phyloP scores from a whole-genome alignment of 2,329 filamentous ascomycete genomes.

The Ophiostoma triangulosporum region DNA sequence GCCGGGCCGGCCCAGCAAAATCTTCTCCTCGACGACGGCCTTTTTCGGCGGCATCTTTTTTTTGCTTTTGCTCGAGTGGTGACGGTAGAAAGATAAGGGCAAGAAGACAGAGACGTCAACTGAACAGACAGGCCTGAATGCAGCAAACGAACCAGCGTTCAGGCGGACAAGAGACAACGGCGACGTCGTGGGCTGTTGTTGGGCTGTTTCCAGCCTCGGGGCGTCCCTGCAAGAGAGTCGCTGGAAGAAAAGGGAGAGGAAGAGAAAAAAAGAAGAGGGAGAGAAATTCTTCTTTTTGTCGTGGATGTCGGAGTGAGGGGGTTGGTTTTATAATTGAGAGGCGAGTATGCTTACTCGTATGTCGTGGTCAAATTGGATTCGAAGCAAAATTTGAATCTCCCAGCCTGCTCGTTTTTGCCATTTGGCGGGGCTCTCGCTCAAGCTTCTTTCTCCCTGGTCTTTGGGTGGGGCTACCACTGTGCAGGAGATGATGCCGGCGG shows the following conservation, averaged over 20 bases:
- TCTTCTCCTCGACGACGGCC: constrained; percentile 79
- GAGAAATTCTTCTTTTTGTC: not conserved
- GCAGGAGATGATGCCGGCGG: not conserved
- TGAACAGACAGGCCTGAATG: too few species aligned
- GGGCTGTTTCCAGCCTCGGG: constrained; percentile 11
- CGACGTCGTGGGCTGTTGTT: constrained; percentile 24
- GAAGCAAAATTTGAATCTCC: not conserved
- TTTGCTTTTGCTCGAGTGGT: constrained; percentile 35
- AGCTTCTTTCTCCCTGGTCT: not conserved
- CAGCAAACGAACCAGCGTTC: constrained; percentile 5
- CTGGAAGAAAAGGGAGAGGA: constrained; percentile 13
- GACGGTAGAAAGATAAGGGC: not conserved
- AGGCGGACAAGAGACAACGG: constrained; percentile 23
- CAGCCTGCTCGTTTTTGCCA: not conserved
- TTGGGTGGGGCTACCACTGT: not conserved
- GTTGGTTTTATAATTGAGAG: constrained; percentile 2
- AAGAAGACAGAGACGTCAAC: not conserved
- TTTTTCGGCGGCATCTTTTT: constrained; percentile 93
- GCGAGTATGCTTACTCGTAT: not conserved
- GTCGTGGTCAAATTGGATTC: not conserved
- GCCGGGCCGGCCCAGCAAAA: constrained; percentile 86
- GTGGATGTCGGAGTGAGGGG: not conserved
- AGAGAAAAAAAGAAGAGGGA: constrained; percentile 6
- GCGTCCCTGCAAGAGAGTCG: not conserved
- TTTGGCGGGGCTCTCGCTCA: not conserved